Evolutionary conservation across 495 filamentous ascomycete genomes (phyloP), one percentile per base, ranked within the genome.

Genomic region (Staphylotrichum longicolle): DNA sequence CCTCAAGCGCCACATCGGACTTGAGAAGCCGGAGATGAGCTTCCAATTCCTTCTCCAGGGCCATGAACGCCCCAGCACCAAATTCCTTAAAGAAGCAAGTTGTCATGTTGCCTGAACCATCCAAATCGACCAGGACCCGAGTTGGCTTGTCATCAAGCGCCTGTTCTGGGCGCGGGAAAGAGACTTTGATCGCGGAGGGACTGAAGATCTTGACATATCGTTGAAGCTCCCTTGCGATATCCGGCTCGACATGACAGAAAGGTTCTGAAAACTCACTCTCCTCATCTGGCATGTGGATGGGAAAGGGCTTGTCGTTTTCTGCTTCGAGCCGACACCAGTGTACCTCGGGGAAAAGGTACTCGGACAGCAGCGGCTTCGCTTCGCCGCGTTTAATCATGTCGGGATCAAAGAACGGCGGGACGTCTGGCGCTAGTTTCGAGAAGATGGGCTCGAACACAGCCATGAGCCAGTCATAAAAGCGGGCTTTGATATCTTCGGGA

Each of bases 361-460:
- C 63, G 39, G 63, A 62, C 20, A 65, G 63, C 5, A 62, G 48
- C 30, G 60, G 63, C 37, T 62, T 35, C n/a, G 63, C 63, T 45
- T 62, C 59, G 14, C 63, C 63, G 12, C 40, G 42, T 57, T 41
- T 48, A 20, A 65, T 20, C 42, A 62, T 65, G 10, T 15, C 63
- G 46, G 63, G 63, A 48, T 65, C 63, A 54, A 62, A 65, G 35
- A 54, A 65, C 20, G 63, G 59, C 37, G 60, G 60, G 48, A 58
- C 27, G 27, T 65, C 54, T 2, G 63, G 58, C 54, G 41, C 58
- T 33, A 62, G 53, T 35, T 62, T 27, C 49, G 62, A n/a, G 15
- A 65, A 65, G 60, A 65, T 40, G 12, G 59, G 48, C 34, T 59
- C 46, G 15, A 62, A 58, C 44, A 37, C 55, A 34, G 7, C 35